These are phyloP conservation scores for Chrysoporthe cubensis DNA, from an alignment of 2,329 filamentous ascomycete species.

Conservation along the genomic window DNA sequence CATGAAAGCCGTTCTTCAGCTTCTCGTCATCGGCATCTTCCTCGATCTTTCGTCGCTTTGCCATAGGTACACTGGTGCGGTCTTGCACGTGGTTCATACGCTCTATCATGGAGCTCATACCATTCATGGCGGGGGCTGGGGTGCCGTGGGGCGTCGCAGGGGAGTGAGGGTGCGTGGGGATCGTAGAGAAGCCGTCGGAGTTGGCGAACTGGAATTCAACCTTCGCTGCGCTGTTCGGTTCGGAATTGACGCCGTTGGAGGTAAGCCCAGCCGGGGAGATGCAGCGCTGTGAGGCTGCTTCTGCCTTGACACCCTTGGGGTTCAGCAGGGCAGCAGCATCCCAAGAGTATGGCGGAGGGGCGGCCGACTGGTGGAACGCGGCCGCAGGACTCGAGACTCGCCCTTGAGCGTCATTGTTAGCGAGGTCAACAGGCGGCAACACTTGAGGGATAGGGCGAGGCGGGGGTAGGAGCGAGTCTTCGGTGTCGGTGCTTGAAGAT, in stretches of 20 bases:
- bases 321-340: conserved; percentile 48
- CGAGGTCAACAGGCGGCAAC: conserved; percentile 29
- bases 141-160: conserved; percentile 4
- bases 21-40: conserved; percentile 42
- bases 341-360: conserved; percentile 41
- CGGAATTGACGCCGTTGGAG: conserved; percentile 34
- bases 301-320: conserved; percentile 40
- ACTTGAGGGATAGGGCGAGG: conserved; percentile 21
- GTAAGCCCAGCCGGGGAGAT: conserved; percentile 29
- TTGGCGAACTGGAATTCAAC: conserved; percentile 44
- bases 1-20: conserved; percentile 47
- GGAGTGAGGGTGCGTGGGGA: conserved; percentile 17
- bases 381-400: conserved; percentile 31
- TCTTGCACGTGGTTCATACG: conserved; percentile 75
- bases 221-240: conserved; percentile 34
- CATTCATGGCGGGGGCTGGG: conserved; percentile 35
- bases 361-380: neutral
- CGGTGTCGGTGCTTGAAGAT: neutral
- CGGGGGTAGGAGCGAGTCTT: neutral
- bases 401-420: conserved; percentile 34
- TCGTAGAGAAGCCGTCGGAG: conserved; percentile 33
- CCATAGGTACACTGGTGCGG: conserved; percentile 60
- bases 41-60: conserved; percentile 68
- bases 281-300: conserved; percentile 35
- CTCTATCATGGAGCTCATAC: conserved; percentile 70